Conservation (phyloP, 2,329 filamentous ascomycete genomes). For the Drechslerella coelobrocha region DNA sequence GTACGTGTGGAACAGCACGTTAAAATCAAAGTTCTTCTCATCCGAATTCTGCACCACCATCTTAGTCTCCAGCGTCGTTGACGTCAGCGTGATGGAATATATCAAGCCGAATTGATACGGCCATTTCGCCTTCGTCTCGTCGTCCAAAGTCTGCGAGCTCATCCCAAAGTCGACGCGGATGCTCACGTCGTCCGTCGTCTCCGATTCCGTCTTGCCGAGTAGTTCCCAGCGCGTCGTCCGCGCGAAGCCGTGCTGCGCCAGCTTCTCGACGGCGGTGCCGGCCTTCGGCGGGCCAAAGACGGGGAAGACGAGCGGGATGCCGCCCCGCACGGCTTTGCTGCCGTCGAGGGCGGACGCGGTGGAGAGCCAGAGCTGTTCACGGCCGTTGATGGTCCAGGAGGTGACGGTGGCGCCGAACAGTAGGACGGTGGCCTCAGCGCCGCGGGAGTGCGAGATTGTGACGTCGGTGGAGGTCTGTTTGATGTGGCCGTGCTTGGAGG, state of each 20-base stretch:
- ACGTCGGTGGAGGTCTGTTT: constrained; percentile 67
- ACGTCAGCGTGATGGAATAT: constrained; percentile 86
- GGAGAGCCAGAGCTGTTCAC: constrained; percentile 59
- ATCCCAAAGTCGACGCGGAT: constrained; percentile 97
- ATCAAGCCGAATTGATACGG: constrained; percentile 85
- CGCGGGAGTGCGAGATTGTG: constrained; percentile 79
- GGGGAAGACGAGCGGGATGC: constrained; percentile 90
- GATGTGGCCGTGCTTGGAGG: constrained; percentile 20
- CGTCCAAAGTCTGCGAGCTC: constrained; percentile 73
- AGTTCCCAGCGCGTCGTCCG: constrained; percentile 89
- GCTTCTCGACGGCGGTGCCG: constrained; percentile 75
- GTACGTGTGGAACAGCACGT: constrained; percentile 91
- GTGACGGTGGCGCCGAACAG: constrained; percentile 92
- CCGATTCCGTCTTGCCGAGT: constrained; percentile 77
- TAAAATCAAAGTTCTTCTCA: constrained; percentile 79
- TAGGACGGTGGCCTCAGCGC: constrained; percentile 83
- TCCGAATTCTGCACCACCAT: constrained; percentile 91
- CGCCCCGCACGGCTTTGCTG: constrained; percentile 85
- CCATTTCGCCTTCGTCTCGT: constrained; percentile 76
- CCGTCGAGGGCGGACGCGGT: constrained; percentile 66
- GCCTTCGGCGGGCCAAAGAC: constrained; percentile 85
- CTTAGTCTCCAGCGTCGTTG: constrained; percentile 76
- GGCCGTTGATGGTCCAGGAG: constrained; percentile 85
- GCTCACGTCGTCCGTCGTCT: constrained; percentile 64
- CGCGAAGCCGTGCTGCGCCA: constrained; percentile 94